A percentile compares a stretch with the other conserved stretches of the same genome.
Evolutionary conservation across 179 eudicot species (phyloP).

Genomic region (Spinacia oleracea): DNA sequence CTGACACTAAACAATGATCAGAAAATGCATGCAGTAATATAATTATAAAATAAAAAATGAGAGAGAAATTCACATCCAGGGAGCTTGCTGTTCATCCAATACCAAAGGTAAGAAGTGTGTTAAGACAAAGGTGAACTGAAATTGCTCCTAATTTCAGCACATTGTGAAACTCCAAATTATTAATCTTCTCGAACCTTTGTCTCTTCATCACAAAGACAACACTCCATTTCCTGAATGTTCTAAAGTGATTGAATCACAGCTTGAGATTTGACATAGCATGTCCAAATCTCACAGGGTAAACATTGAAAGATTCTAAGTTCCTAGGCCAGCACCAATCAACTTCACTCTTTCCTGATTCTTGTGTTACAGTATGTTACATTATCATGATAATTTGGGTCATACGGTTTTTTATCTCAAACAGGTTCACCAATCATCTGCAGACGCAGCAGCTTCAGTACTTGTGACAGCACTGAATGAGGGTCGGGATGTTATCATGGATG

Average conservation of each 20-base stretch:
- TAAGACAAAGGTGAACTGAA: not conserved
- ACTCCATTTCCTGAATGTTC: not conserved
- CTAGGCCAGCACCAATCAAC: not conserved
- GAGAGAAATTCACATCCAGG: not conserved
- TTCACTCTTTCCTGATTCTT: slow-evolving; percentile 1
- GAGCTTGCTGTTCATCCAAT: not conserved
- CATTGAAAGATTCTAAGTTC: not conserved
- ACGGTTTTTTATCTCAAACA: slow-evolving; percentile 36
- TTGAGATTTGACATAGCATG: not conserved
- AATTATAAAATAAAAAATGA: not conserved
- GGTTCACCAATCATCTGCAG: slow-evolving; percentile 99
- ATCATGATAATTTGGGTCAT: slow-evolving; percentile 1
- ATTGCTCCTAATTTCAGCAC: not conserved
- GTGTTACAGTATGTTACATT: not conserved
- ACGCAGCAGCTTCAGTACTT: slow-evolving; percentile 96
- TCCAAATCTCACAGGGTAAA: not conserved
- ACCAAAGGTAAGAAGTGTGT: not conserved
- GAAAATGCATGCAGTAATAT: not conserved
- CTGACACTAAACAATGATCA: not conserved
- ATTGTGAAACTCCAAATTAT: not conserved
- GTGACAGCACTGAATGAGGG: slow-evolving; percentile 99
- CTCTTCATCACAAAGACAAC: not conserved
- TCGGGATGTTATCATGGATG: slow-evolving; percentile 98
- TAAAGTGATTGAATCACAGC: not conserved
- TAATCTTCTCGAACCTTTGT: not conserved